These are phyloP conservation scores for Boletus tylopilopsis DNA, from an alignment of 768 basidiomycete species.

Conservation along the genomic window DNA sequence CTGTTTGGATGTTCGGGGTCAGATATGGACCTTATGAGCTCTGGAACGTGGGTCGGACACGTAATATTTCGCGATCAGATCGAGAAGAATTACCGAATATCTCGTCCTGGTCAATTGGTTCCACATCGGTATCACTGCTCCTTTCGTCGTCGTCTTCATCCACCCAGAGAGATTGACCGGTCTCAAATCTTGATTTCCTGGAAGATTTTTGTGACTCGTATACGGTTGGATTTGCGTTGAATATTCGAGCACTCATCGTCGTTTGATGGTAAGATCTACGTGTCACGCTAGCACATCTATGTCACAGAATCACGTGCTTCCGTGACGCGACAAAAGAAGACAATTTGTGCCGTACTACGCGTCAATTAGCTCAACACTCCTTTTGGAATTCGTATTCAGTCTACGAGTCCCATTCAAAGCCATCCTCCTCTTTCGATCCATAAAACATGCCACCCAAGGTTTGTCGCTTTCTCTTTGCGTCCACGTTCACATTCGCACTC, in stretches of 20 bases:
- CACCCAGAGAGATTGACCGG: constrained; percentile 59
- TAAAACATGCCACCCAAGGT: constrained; percentile 39
- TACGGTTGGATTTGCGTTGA: constrained; percentile 90
- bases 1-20: constrained; percentile 96
- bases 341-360: constrained; percentile 10
- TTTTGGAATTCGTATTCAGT: constrained; percentile 7
- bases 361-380: constrained; percentile 16
- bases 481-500: constrained; percentile 14
- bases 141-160: constrained; percentile 40
- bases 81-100: constrained; percentile 65
- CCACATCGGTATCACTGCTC: constrained; percentile 38
- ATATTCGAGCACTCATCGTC: constrained; percentile 55
- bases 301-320: constrained; percentile 23
- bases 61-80: background rate
- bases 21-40: constrained; percentile 86
- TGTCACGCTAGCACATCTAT: constrained; percentile 14
- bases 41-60: constrained; percentile 39
- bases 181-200: constrained; percentile 39
- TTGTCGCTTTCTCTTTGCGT: background rate
- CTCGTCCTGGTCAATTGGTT: constrained; percentile 87
- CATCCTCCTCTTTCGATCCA: background rate
- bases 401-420: background rate
- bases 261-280: background rate
- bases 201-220: constrained; percentile 51
- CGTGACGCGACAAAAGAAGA: constrained; percentile 1